Conservation (phyloP, 225 moss, liverwort and hornwort species). For the Marchantia paleacea region DNA sequence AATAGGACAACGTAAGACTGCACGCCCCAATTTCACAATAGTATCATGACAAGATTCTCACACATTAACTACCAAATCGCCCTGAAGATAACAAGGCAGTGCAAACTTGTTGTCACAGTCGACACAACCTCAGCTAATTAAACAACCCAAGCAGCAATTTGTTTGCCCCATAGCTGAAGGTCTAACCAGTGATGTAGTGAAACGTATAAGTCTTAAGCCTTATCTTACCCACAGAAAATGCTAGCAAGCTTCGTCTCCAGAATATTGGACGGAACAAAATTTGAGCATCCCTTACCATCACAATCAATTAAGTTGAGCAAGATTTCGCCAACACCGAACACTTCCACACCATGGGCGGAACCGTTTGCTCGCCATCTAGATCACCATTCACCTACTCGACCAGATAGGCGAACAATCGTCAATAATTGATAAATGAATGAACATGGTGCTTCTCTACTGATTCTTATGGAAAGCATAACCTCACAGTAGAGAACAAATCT, state of each 20-base stretch:
- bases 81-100: too few species aligned
- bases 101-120: too few species aligned
- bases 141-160: background rate
- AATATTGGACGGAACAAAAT: background rate
- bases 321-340: slow-evolving; percentile 94
- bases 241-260: background rate
- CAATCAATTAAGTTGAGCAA: slow-evolving; percentile 94
- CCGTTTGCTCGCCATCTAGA: slow-evolving; percentile 81
- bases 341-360: slow-evolving; percentile 84
- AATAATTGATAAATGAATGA: background rate
- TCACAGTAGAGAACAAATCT: too few species aligned
- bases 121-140: too few species aligned
- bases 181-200: too few species aligned
- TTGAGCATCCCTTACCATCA: slow-evolving; percentile 27
- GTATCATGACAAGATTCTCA: background rate
- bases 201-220: too few species aligned
- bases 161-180: background rate
- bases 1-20: too few species aligned
- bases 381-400: slow-evolving; percentile 78
- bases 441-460: background rate
- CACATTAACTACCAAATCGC: background rate
- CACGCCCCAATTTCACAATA: too few species aligned
- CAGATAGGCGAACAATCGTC: background rate
- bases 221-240: background rate
- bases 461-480: background rate